These are phyloP conservation scores for Candida boleticola DNA, from an alignment of 805 yeast species.

Conservation along the genomic window DNA sequence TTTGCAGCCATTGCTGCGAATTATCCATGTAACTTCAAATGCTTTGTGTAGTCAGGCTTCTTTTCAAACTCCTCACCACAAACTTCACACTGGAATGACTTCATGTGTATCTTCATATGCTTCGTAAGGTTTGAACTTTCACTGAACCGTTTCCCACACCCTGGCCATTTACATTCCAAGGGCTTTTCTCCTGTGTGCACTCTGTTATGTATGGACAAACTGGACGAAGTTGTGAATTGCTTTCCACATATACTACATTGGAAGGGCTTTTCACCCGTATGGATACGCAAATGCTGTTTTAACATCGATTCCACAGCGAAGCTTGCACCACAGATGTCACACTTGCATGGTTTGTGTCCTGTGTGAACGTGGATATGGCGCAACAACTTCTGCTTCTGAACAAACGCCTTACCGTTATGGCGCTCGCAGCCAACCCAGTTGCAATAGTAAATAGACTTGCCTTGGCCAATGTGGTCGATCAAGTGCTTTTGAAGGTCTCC, in stretches of 20 bases:
- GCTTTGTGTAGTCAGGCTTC: conserved; percentile 40
- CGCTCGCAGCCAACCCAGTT: conserved; percentile 79
- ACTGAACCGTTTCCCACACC: conserved; percentile 81
- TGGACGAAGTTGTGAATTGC: conserved; percentile 76
- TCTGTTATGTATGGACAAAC: conserved; percentile 78
- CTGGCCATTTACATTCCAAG: conserved; percentile 70
- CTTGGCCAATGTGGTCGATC: conserved; percentile 69
- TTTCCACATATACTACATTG: conserved; percentile 72
- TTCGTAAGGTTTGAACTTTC: conserved; percentile 88
- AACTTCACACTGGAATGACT: conserved; percentile 46
- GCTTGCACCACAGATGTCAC: conserved; percentile 62
- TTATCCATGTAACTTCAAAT: conserved; percentile 18
- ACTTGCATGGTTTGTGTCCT: conserved; percentile 73
- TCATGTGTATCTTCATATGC: conserved; percentile 77
- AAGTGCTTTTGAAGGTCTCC: conserved; percentile 73
- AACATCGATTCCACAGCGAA: conserved; percentile 80
- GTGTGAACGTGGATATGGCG: conserved; percentile 91
- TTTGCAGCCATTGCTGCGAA: too few relatives aligned
- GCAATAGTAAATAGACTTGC: conserved; percentile 69
- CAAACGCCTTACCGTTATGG: conserved; percentile 53
- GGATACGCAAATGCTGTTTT: conserved; percentile 77
- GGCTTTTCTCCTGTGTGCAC: conserved; percentile 93
- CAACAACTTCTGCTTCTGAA: conserved; percentile 80
- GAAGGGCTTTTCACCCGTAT: conserved; percentile 89
- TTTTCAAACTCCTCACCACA: conserved; percentile 55